Base-by-base conservation (phyloP, 139 green algal species). In the Zygnema cylindricum region DNA sequence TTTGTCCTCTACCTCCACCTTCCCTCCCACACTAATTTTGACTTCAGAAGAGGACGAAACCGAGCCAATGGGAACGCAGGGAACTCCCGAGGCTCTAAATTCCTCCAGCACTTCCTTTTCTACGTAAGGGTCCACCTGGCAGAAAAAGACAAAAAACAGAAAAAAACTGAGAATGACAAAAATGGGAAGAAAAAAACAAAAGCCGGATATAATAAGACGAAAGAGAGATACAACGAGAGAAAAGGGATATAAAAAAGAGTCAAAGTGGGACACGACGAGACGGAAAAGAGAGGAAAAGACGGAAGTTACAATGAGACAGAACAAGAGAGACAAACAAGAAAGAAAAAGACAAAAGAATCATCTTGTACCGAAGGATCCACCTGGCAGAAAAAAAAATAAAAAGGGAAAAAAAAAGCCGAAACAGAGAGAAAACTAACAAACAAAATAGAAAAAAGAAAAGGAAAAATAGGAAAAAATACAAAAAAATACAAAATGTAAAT, bases 21-120 rank as follows among this genome's bases (percentile, higher is more conserved):
- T 0, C 30, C 94, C 95, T 23, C 85, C 95, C n/a, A 98, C 95
- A 1, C 41, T 43, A 22, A 99, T 78, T 39, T 55, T 83, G 30
- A 93, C 43, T 1, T 84, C 82, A 1, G 76, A 55, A 1, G 40
- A 30, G 2, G 69, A 82, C 35, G 86, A 77, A 30, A 91, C 86
- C 11, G 54, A 35, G 75, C 97, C 97, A 39, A 99, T 95, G 42
- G 91, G 76, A 1, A 83, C 49, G 32, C 86, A 94, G 0, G 90
- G 57, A 39, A 99, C 93, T 69, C 94, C 96, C 0, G 94, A 94
- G 25, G 91, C 82, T 3, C 73, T 81, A 88, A 98, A 99, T 0
- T 92, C 87, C 1, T 82, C 82, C 55, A 96, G 49, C 23, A 98
- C 93, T 0, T 43, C 88, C 7, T 25, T 25, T 16, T 55, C 38